Evolutionary conservation across 495 filamentous ascomycete genomes (phyloP).

Genomic region (Annulohypoxylon nitens): DNA sequence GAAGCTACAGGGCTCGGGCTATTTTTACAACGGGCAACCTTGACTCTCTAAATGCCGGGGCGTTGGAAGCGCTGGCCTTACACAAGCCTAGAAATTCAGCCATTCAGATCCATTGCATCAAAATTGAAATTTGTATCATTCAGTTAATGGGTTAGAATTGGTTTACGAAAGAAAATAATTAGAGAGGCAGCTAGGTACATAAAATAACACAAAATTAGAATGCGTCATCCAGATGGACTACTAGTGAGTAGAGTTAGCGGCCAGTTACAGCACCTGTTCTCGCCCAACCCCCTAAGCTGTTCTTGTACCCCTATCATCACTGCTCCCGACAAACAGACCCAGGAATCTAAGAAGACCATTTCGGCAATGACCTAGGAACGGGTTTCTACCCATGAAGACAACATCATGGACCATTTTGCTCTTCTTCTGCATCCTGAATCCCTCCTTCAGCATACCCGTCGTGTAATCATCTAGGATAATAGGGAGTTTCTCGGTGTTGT

Average conservation of each 20-base stretch:
- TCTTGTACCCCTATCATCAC: conserved; percentile 12
- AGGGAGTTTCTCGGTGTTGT: background rate
- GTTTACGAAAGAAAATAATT: background rate
- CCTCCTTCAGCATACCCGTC: conserved; percentile 3
- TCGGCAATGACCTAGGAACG: conserved; percentile 4
- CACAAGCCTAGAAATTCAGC: no score
- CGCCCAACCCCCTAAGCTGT: background rate
- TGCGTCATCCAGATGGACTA: background rate
- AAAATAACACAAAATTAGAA: background rate
- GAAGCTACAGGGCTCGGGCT: no score
- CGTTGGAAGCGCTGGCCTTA: no score
- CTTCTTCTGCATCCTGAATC: conserved; percentile 7
- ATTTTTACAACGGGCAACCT: no score
- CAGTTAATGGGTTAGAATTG: background rate
- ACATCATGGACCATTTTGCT: conserved; percentile 14
- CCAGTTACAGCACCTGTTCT: background rate
- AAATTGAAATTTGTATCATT: background rate
- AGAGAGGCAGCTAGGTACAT: background rate
- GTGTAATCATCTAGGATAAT: background rate
- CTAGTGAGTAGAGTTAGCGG: conserved; percentile 1
- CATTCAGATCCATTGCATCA: background rate
- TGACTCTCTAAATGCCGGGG: no score
- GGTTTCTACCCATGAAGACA: background rate
- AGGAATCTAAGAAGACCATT: conserved; percentile 3
- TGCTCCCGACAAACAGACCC: background rate